Evolutionary conservation across 768 basidiomycete species (phyloP), one percentile per base, ranked within the genome.

Genomic region (Leccinum imitatum): DNA sequence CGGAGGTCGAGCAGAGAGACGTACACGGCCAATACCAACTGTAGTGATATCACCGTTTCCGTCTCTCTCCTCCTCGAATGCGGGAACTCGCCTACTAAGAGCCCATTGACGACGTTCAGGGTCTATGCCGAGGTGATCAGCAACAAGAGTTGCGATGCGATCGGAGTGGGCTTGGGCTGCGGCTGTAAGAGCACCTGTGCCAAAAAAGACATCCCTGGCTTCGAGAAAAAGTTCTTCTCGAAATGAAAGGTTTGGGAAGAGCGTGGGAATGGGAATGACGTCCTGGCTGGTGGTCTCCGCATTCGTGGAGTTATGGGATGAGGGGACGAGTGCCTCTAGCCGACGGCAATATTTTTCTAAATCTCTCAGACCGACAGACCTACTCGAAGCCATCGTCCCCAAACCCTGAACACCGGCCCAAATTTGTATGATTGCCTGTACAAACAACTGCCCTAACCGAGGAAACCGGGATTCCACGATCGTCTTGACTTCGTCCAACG

Each of bases 171-270:
- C 73, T 53, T 76, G 83, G 50, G 84, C 81, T 9, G 82, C 71
- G 1, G 80, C 63, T 2, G 85, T 87, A 53, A 81, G 78, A 5
- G 78, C 73, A 15, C 85, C 84, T 25, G 86, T 81, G 39, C 93
- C 92, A 64, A 97, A 93, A 76, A 99, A 98, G 23, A 96, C 84
- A 70, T 98, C 97, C 19, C 89, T 82, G 0, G 92, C 91, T 69
- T 95, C 91, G 46, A 93, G 78, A 67, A 88, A 95, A 31, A 98
- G 85, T 55, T 95, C 93, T 72, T 98, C 95, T 46, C 94, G 86
- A 2, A 95, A 69, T 0, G 82, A 75, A 4, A 89, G 85, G 68
- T 93, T 92, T 4, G 88, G 77, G 65, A 93, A 85, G 50, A 88
- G 66, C 14, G 74, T 66, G 11, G 77, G 69, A 7, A 87, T 69